phyloP scores from a whole-genome alignment of 306 rosid genomes.

The Spatholobus suberectus region DNA sequence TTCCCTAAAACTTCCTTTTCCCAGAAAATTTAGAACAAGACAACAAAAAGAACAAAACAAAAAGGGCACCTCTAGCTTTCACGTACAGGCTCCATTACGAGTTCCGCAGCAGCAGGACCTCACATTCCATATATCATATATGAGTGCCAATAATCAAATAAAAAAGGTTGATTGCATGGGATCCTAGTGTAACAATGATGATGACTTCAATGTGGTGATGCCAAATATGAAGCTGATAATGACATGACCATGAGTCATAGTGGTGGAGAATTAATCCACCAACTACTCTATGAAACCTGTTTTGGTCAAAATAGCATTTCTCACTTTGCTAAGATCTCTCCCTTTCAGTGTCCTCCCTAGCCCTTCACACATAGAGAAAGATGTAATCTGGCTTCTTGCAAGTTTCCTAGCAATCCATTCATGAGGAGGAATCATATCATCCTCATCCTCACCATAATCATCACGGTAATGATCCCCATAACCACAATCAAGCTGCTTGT shows the following conservation, averaged over 20 bases:
- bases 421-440: constrained; percentile 77
- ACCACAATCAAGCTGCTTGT: constrained; percentile 16
- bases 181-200: constrained; percentile 21
- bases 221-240: constrained; percentile 28
- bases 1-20: constrained; percentile 4
- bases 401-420: constrained; percentile 92
- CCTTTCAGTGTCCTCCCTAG: constrained; percentile 83
- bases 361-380: constrained; percentile 85
- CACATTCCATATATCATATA: background rate
- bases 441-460: constrained; percentile 29
- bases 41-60: constrained; percentile 36
- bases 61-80: constrained; percentile 48
- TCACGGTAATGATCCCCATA: constrained; percentile 2
- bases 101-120: constrained; percentile 28
- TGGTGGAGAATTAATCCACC: constrained; percentile 4
- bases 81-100: constrained; percentile 11
- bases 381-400: constrained; percentile 79
- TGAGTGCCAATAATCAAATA: background rate
- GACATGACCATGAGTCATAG: background rate
- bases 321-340: constrained; percentile 86
- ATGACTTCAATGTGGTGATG: constrained; percentile 18
- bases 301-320: constrained; percentile 73
- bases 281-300: constrained; percentile 77
- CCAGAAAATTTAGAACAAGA: constrained; percentile 37
- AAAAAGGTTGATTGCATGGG: constrained; percentile 42